phyloP scores from a whole-genome alignment of 495 filamentous ascomycete genomes.

The Hyaloscypha variabilis region DNA sequence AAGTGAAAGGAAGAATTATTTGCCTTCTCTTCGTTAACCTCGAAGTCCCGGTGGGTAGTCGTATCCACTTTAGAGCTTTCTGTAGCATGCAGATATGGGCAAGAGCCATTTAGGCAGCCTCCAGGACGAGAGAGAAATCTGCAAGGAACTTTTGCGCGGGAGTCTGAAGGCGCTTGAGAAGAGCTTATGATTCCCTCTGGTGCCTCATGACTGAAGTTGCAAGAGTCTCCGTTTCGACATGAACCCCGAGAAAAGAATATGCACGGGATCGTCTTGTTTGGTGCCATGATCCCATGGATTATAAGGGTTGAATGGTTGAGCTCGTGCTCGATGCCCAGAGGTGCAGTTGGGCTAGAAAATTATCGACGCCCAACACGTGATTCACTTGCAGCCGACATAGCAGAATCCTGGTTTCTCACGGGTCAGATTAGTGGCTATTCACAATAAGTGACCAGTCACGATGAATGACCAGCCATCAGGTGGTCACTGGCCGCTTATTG shows the following conservation, averaged over 20 bases:
- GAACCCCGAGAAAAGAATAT: not conserved
- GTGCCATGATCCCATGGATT: not conserved
- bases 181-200: constrained; percentile 1
- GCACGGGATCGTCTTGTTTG: not conserved
- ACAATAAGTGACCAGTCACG: not conserved
- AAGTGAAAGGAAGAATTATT: too few relatives aligned
- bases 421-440: not conserved
- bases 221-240: not conserved
- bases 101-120: too few relatives aligned
- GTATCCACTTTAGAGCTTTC: too few relatives aligned
- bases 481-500: not conserved
- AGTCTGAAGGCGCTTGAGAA: not conserved
- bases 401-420: not conserved
- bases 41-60: too few relatives aligned
- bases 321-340: not conserved
- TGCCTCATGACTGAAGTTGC: not conserved
- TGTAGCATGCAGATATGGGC: too few relatives aligned
- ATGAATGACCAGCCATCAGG: not conserved
- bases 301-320: not conserved
- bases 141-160: too few relatives aligned
- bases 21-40: too few relatives aligned
- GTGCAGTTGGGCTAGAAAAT: not conserved
- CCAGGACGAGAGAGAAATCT: too few relatives aligned
- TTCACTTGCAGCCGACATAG: not conserved
- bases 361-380: not conserved